A percentile compares a stretch with the other conserved stretches of the same genome.
Evolutionary conservation across 345 rosid species (phyloP).

Genomic region (Populus tremula): DNA sequence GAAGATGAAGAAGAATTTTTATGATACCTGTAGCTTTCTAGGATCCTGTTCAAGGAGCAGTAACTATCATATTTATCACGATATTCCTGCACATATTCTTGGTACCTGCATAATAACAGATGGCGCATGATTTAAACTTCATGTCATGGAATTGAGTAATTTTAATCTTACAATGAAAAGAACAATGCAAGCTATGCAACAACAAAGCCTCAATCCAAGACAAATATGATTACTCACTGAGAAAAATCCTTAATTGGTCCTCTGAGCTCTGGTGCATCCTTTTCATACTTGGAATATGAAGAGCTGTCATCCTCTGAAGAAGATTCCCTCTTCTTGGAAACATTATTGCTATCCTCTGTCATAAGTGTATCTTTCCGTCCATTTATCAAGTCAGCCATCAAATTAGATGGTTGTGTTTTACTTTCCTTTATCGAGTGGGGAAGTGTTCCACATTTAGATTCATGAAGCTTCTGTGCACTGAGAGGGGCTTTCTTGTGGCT

Average conservation of each 20-base stretch:
- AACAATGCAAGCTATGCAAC: neutral
- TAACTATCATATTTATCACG: conserved; percentile 73
- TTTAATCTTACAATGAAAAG: neutral
- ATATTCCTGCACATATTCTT: conserved; percentile 75
- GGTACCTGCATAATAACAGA: conserved; percentile 46
- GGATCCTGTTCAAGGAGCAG: conserved; percentile 62
- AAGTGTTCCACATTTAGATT: conserved; percentile 48
- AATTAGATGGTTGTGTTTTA: conserved; percentile 40
- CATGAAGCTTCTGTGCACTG: conserved; percentile 41
- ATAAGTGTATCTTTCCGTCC: conserved; percentile 45
- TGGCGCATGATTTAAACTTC: neutral
- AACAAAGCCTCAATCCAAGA: neutral
- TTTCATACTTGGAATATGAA: conserved; percentile 72
- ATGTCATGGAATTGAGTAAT: neutral
- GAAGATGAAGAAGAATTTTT: neutral
- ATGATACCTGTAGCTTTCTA: conserved; percentile 73
- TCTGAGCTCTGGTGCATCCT: conserved; percentile 71
- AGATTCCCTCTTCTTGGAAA: conserved; percentile 47
- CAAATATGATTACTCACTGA: conserved; percentile 57
- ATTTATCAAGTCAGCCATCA: conserved; percentile 32
- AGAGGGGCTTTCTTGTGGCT: conserved; percentile 47
- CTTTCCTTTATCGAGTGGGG: conserved; percentile 48
- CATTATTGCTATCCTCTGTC: conserved; percentile 40
- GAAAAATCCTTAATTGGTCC: conserved; percentile 68
- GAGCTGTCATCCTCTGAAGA: conserved; percentile 59